These are phyloP conservation scores for Cicer pinnatifidum DNA, from an alignment of 306 rosid species.

Conservation along the genomic window DNA sequence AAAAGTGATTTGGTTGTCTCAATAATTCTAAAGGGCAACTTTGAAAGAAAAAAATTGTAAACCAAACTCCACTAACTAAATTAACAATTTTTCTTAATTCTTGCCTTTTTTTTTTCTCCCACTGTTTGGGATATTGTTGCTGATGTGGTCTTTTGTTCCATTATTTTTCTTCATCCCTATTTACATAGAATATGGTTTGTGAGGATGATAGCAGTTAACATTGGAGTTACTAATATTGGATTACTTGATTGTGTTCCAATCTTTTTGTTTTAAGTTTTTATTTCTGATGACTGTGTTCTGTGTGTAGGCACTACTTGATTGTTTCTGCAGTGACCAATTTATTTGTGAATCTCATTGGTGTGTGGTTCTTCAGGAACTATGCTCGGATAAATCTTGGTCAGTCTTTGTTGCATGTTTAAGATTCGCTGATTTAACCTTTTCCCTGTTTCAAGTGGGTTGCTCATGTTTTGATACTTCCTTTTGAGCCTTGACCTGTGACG, in stretches of 20 bases:
- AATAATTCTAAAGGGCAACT: too few species aligned
- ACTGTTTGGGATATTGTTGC: neutral
- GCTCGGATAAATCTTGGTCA: slow-evolving; percentile 92
- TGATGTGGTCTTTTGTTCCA: slow-evolving; percentile 19
- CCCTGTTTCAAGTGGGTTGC: slow-evolving; percentile 13
- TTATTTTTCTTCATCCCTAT: slow-evolving; percentile 20
- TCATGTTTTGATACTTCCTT: slow-evolving; percentile 11
- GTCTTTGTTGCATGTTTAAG: slow-evolving; percentile 42
- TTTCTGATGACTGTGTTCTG: slow-evolving; percentile 46
- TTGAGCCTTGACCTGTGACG: slow-evolving; percentile 33
- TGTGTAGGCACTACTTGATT: slow-evolving; percentile 90
- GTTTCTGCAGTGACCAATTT: slow-evolving; percentile 96
- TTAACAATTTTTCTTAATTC: too few species aligned
- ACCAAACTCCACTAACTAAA: too few species aligned
- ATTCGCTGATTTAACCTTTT: slow-evolving; percentile 36
- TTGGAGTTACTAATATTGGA: too few species aligned
- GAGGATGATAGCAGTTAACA: too few species aligned
- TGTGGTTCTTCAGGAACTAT: slow-evolving; percentile 98
- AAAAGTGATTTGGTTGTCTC: too few species aligned
- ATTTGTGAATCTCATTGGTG: slow-evolving; percentile 93
- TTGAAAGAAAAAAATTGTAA: too few species aligned
- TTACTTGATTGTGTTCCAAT: too few species aligned
- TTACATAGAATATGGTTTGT: neutral
- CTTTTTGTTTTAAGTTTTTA: neutral
- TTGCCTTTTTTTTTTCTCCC: neutral